Conservation (phyloP, 352 stramenopile genomes). For the Pythium monospermum region DNA sequence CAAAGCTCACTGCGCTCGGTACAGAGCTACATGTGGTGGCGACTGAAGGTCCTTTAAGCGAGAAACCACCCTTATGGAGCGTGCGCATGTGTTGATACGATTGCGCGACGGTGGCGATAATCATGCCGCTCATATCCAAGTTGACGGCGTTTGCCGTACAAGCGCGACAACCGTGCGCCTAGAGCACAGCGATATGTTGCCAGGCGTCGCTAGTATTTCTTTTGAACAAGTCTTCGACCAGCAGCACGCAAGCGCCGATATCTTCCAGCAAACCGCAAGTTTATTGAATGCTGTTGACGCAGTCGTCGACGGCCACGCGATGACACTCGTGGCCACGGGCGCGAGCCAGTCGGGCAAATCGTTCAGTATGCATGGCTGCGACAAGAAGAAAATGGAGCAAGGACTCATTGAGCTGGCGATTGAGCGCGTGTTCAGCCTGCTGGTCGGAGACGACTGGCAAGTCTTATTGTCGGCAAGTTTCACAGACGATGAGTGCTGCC, state of each 20-base stretch:
- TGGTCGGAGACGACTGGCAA: conserved; percentile 10
- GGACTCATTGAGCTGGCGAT: conserved; percentile 21
- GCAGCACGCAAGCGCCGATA: conserved; percentile 24
- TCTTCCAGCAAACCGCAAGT: conserved; percentile 38
- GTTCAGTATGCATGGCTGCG: conserved; percentile 45
- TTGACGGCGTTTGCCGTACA: conserved; percentile 46
- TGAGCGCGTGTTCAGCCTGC: conserved; percentile 7
- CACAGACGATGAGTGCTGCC: neutral
- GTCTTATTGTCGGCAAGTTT: conserved; percentile 5
- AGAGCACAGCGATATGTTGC: conserved; percentile 74
- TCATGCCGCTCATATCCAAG: neutral
- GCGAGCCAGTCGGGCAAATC: conserved; percentile 49
- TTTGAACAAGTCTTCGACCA: conserved; percentile 71
- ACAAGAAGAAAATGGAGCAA: conserved; percentile 14
- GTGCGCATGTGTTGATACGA: conserved; percentile 54
- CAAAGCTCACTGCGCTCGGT: no score
- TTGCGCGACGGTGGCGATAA: conserved; percentile 19
- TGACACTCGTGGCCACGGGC: conserved; percentile 47
- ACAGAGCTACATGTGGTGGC: no score
- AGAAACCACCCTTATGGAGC: no score
- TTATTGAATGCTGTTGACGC: conserved; percentile 24
- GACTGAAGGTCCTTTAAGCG: conserved; percentile 14
- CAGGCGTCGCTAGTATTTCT: conserved; percentile 65
- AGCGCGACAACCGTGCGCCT: conserved; percentile 58
- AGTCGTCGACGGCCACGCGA: conserved; percentile 24